These are phyloP conservation scores for Euphorbia peplus DNA, from an alignment of 345 rosid genomes.

Conservation along the genomic window DNA sequence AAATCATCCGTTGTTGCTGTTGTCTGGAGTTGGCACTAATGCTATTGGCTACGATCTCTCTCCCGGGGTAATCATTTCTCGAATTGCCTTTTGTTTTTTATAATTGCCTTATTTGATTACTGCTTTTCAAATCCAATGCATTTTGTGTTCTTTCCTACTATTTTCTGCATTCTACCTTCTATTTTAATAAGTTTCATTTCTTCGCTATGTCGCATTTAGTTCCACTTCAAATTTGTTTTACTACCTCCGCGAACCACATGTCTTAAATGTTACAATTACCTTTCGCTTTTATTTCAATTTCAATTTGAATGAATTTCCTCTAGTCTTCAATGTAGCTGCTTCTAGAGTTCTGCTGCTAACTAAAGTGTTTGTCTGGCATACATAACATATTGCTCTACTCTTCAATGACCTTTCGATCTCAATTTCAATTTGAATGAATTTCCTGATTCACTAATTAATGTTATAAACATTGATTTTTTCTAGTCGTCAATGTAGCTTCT, in stretches of 20 bases:
- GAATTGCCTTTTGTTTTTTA: not conserved
- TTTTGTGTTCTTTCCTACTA: no score
- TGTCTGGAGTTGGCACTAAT: conserved; percentile 95
- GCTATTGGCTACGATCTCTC: conserved; percentile 96
- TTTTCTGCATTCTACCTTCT: no score
- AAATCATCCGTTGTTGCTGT: conserved; percentile 79
- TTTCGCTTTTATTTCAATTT: conserved; percentile 2
- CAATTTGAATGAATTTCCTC: not conserved
- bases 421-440: no score
- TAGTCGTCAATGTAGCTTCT: not conserved
- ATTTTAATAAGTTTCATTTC: not conserved
- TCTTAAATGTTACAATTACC: not conserved
- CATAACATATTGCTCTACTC: no score
- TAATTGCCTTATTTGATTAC: not conserved
- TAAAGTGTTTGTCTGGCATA: not conserved
- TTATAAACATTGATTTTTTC: no score
- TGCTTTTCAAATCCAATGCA: no score
- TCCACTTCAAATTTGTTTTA: not conserved
- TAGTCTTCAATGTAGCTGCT: not conserved
- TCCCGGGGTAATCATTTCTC: conserved; percentile 47
- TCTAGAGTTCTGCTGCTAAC: not conserved
- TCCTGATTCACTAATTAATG: no score
- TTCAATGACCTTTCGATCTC: no score
- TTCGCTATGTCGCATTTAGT: not conserved
- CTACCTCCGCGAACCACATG: not conserved